These are phyloP conservation scores for Aspergillus hancockii DNA, from an alignment of 495 filamentous ascomycete genomes.

Conservation along the genomic window DNA sequence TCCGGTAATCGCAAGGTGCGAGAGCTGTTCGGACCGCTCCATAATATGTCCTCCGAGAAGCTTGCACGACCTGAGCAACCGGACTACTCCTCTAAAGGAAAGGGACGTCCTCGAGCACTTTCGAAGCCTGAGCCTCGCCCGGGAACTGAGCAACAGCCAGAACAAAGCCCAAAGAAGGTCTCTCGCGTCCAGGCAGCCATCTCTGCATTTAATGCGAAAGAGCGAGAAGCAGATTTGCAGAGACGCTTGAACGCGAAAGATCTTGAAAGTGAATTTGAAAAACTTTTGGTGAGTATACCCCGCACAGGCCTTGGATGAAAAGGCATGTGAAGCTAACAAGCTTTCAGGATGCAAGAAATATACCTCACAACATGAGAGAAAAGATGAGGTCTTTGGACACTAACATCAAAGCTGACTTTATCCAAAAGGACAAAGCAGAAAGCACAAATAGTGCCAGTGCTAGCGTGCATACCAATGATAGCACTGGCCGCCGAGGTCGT, in stretches of 20 bases:
- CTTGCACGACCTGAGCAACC: conserved; percentile 9
- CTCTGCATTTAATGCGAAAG: conserved; percentile 59
- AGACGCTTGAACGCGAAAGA: conserved; percentile 45
- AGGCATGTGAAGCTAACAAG: conserved; percentile 35
- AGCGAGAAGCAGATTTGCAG: conserved; percentile 43
- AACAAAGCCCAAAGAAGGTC: conserved; percentile 39
- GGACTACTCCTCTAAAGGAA: conserved; percentile 19
- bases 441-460: conserved; percentile 42
- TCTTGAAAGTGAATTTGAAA: conserved; percentile 53
- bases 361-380: conserved; percentile 88
- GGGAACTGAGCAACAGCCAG: conserved; percentile 23
- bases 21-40: conserved; percentile 32
- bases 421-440: conserved; percentile 80
- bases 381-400: conserved; percentile 89
- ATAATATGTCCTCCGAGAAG: conserved; percentile 30
- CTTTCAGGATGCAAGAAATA: conserved; percentile 77
- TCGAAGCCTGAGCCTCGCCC: conserved; percentile 27
- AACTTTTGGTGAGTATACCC: conserved; percentile 40
- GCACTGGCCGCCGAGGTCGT: conserved; percentile 46
- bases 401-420: conserved; percentile 92
- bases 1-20: conserved; percentile 38
- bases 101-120: conserved; percentile 21
- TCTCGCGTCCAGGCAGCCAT: conserved; percentile 68
- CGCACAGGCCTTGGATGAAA: background rate
- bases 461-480: conserved; percentile 27